phyloP scores from a whole-genome alignment of 345 rosid species.

The Psidium guajava region DNA sequence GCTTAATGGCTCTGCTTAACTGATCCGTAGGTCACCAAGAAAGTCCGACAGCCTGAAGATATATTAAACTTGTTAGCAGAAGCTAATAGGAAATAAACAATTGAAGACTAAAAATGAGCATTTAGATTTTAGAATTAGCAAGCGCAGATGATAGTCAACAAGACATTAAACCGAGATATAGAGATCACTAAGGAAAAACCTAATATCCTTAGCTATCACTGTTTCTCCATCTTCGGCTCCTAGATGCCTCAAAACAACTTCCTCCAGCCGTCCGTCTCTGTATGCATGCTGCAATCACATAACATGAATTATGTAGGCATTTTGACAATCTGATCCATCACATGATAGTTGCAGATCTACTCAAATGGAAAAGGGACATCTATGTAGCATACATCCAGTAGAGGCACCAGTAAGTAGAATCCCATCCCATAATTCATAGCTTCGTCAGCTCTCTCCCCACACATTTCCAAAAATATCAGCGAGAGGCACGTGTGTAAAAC shows the following conservation, averaged over 20 bases:
- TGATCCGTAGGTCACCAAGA: constrained; percentile 36
- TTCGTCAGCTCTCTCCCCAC: not conserved
- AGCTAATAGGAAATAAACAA: not conserved
- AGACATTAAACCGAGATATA: not conserved
- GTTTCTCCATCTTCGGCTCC: constrained; percentile 56
- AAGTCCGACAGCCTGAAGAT: constrained; percentile 63
- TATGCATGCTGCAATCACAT: constrained; percentile 51
- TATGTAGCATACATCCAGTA: not conserved
- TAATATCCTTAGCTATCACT: constrained; percentile 46
- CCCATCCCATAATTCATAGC: not conserved
- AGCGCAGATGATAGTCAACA: not conserved
- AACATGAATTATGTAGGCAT: not conserved
- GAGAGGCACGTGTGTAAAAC: not conserved
- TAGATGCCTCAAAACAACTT: constrained; percentile 60
- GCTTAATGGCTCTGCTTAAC: constrained; percentile 4
- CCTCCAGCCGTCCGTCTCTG: constrained; percentile 71
- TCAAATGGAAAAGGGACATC: not conserved
- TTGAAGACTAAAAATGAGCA: not conserved
- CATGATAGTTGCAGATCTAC: not conserved
- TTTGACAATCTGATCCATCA: not conserved
- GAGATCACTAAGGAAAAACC: constrained; percentile 11
- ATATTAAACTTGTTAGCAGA: not conserved
- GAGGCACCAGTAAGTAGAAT: not conserved
- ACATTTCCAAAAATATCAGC: not conserved
- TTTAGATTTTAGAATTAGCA: not conserved